These are phyloP conservation scores for Scheffersomyces insectosa DNA, from an alignment of 1,139 yeast species.

Conservation along the genomic window DNA sequence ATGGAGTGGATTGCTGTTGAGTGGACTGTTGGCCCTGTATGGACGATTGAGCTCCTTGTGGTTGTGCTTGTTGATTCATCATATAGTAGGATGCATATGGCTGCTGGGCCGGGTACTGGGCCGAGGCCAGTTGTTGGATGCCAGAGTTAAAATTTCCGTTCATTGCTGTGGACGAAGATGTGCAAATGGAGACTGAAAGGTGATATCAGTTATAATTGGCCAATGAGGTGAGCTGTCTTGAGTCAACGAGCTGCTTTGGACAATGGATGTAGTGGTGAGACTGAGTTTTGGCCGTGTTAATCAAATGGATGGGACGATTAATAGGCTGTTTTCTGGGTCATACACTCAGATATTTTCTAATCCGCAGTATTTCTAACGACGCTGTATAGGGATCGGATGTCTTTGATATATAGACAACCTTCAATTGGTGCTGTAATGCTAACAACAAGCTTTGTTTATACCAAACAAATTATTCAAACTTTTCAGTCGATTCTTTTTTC, in stretches of 20 bases:
- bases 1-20: slow-evolving; percentile 4
- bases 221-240: too few species aligned
- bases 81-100: slow-evolving; percentile 24
- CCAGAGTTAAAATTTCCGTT: slow-evolving; percentile 14
- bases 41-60: slow-evolving; percentile 10
- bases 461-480: too few species aligned
- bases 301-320: too few species aligned
- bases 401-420: too few species aligned
- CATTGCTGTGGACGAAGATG: slow-evolving; percentile 7
- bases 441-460: too few species aligned
- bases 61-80: slow-evolving; percentile 14
- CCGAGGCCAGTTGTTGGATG: slow-evolving; percentile 10
- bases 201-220: neutral
- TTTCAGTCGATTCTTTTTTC: too few species aligned
- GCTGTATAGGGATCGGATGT: too few species aligned
- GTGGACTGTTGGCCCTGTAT: slow-evolving; percentile 4
- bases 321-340: too few species aligned
- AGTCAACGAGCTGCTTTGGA: neutral
- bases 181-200: neutral
- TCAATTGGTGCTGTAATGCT: too few species aligned
- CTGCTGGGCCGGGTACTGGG: slow-evolving; percentile 15
- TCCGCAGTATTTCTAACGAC: too few species aligned
- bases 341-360: too few species aligned
- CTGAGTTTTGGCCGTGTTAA: neutral
- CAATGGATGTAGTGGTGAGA: slow-evolving; percentile 1